Conservation (phyloP, 2,329 filamentous ascomycete species). For the Cordyceps farinosa region DNA sequence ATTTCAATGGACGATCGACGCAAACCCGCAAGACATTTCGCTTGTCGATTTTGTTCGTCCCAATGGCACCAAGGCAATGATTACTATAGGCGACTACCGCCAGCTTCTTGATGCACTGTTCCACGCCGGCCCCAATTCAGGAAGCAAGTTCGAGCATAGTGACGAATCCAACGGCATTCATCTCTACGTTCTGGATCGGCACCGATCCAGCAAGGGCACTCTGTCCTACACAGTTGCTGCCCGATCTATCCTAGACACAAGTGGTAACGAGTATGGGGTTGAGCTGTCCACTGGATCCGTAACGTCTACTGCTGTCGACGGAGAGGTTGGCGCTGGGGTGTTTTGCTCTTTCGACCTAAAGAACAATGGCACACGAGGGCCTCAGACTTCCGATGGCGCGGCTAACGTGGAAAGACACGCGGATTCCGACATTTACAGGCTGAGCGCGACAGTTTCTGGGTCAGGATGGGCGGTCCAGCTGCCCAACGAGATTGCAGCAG, state of each 20-base stretch:
- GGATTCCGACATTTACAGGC: conserved; percentile 44
- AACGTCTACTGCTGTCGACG: conserved; percentile 15
- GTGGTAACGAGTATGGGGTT: conserved; percentile 29
- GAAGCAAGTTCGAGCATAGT: conserved; percentile 46
- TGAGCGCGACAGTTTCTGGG: conserved; percentile 41
- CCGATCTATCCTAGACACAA: conserved; percentile 37
- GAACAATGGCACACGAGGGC: not conserved
- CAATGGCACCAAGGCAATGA: conserved; percentile 43
- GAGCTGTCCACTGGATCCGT: conserved; percentile 36
- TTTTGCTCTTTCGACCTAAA: not conserved
- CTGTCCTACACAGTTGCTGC: conserved; percentile 48
- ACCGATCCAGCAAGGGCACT: conserved; percentile 39
- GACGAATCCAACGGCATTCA: conserved; percentile 47
- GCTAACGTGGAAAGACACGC: conserved; percentile 38
- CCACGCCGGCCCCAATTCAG: conserved; percentile 50
- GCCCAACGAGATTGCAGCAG: conserved; percentile 38
- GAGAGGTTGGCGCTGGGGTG: not conserved
- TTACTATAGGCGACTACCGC: conserved; percentile 51
- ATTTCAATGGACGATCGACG: conserved; percentile 54
- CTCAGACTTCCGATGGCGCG: conserved; percentile 23
- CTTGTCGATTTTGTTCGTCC: conserved; percentile 49
- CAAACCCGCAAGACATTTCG: conserved; percentile 49
- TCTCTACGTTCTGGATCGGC: conserved; percentile 45
- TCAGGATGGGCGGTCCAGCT: conserved; percentile 45
- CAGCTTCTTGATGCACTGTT: conserved; percentile 52